A percentile compares a stretch with the other conserved stretches of the same genome.
phyloP scores from a whole-genome alignment of 306 rosid species.

The peach (Prunus persica) region Prunus_persica_NCBIv2 NC_034010.1:21170001-21170500 shows the following conservation, averaged over 20 bases:
- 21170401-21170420: neutral
- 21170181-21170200: no score
- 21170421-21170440: neutral
- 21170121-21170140: neutral
- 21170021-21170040: conserved; percentile 59
- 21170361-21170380: no score
- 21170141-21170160: neutral
- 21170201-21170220: conserved; percentile 32
- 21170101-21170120: neutral
- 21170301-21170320: conserved; percentile 52
- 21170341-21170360: neutral
- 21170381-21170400: neutral
- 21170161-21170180: no score
- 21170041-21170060: conserved; percentile 40
- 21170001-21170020: conserved; percentile 48
- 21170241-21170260: conserved; percentile 51
- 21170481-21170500: no score
- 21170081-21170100: neutral
- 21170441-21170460: neutral
- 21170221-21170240: conserved; percentile 42
- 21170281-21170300: conserved; percentile 48
- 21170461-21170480: no score
- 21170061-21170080: neutral
- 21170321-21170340: conserved; percentile 39
- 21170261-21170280: conserved; percentile 57